Percentiles rank a stretch among this genome's conserved stretches.
Evolutionary conservation across 148 eudicot genomes (phyloP).

Genomic region (Drosera capensis): DNA sequence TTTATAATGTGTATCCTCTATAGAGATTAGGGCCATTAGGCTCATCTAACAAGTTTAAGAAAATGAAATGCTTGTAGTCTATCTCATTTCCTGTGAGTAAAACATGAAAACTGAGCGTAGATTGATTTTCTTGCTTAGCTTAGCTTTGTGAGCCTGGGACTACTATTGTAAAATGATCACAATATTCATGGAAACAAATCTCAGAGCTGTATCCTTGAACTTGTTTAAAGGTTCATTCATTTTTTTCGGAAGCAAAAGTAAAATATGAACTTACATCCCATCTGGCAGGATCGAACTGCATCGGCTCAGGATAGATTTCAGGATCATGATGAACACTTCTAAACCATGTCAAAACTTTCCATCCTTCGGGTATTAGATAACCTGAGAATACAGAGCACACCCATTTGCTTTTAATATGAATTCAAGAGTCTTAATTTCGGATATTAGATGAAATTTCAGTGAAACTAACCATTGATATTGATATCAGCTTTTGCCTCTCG

Average conservation of each 20-base stretch:
- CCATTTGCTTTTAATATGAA: neutral
- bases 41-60: too few species aligned
- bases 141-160: too few species aligned
- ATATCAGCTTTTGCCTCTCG: conserved; percentile 73
- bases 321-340: conserved; percentile 58
- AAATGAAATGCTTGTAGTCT: too few species aligned
- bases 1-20: too few species aligned
- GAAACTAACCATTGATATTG: conserved; percentile 35
- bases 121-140: too few species aligned
- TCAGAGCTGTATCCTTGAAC: too few species aligned
- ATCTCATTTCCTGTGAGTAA: too few species aligned
- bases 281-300: conserved; percentile 62
- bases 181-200: too few species aligned
- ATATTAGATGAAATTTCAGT: neutral
- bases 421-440: neutral
- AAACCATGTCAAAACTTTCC: conserved; percentile 81
- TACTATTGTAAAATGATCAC: too few species aligned
- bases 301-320: conserved; percentile 50
- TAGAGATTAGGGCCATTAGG: too few species aligned
- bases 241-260: neutral
- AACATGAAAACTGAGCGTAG: too few species aligned
- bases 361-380: conserved; percentile 73
- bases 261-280: conserved; percentile 67
- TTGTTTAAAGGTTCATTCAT: neutral
- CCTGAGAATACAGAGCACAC: conserved; percentile 41